A percentile compares a stretch with the other conserved stretches of the same genome.
Evolutionary conservation across 164 flowering plant genomes (phyloP).

Genomic region (Houttuynia cordata): DNA sequence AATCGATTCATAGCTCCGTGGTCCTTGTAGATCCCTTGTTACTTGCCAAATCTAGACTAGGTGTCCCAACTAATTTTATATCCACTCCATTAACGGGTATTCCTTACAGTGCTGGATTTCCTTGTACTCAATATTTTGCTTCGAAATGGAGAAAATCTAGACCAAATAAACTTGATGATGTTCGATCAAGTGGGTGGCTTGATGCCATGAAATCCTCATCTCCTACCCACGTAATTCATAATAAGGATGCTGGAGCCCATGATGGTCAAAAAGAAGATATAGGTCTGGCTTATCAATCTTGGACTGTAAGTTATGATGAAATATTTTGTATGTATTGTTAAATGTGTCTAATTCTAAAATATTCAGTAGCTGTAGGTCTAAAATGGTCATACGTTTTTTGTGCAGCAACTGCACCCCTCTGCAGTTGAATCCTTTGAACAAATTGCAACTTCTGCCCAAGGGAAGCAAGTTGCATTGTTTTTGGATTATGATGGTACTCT

Average conservation of each 20-base stretch:
- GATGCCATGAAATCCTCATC: constrained; percentile 12
- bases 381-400: too few species aligned
- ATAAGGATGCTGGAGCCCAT: neutral
- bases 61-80: constrained; percentile 4
- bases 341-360: too few species aligned
- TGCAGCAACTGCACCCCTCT: constrained; percentile 55
- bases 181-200: constrained; percentile 8
- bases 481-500: constrained; percentile 92
- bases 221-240: constrained; percentile 3
- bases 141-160: neutral
- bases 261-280: neutral
- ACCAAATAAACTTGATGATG: constrained; percentile 8
- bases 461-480: constrained; percentile 73
- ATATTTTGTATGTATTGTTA: neutral
- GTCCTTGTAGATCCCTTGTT: constrained; percentile 8
- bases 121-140: neutral
- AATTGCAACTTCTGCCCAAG: constrained; percentile 41
- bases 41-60: constrained; percentile 8
- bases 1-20: constrained; percentile 1
- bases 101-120: constrained; percentile 1
- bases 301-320: neutral
- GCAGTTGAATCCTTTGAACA: constrained; percentile 62
- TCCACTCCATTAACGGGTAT: neutral
- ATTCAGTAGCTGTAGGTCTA: too few species aligned
- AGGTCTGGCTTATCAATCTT: constrained; percentile 4